Base-by-base conservation (phyloP, 352 stramenopile species). In the Lagenidium sp. region DNA sequence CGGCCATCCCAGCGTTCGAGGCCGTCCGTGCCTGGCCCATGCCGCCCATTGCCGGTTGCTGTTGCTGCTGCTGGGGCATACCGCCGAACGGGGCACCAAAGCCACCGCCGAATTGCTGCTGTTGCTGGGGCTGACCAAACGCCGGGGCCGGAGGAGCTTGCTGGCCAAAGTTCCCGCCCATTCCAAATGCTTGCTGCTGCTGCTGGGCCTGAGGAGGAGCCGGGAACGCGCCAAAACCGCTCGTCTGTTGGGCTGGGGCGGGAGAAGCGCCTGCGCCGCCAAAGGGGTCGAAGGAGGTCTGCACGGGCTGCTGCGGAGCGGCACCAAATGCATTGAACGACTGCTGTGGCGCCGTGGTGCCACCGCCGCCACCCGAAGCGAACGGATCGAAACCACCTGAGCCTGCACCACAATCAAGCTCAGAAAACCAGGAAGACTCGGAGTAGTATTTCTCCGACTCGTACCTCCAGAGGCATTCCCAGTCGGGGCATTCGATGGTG, bases 361-460 rank as follows among this genome's bases (percentile, higher is more conserved):
- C 86, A 69, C 55, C 39, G 16, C 50, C 53, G 23, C 61, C 63
- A 44, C 66, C 52, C 13, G 60, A 44, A 8, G 57, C 73, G 47
- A 91, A 91, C 4, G 79, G 75, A 40, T 91, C 79, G 34, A 91
- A 89, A 35, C 64, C 63, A 41, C n/a, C n/a, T n/a, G 50, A 69
- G 21, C 56, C 46, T 55, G 44, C 58, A 37, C 44, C 44, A 41
- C 50, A 37, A 39, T 57, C 41, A 64, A 42, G 5, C 40, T 5
- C 6, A 15, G 24, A 41, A 26, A 50, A 12, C 15, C 12, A 44
- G n/a, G n/a, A n/a, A n/a, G n/a, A n/a, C n/a, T n/a, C n/a, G n/a
- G n/a, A n/a, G n/a, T n/a, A n/a, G n/a, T n/a, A n/a, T n/a, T n/a
- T n/a, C n/a, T n/a, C n/a, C n/a, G n/a, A n/a, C n/a, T n/a, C n/a